Conservation (phyloP, 2,329 filamentous ascomycete species). For the Botrytis squamosa region DNA sequence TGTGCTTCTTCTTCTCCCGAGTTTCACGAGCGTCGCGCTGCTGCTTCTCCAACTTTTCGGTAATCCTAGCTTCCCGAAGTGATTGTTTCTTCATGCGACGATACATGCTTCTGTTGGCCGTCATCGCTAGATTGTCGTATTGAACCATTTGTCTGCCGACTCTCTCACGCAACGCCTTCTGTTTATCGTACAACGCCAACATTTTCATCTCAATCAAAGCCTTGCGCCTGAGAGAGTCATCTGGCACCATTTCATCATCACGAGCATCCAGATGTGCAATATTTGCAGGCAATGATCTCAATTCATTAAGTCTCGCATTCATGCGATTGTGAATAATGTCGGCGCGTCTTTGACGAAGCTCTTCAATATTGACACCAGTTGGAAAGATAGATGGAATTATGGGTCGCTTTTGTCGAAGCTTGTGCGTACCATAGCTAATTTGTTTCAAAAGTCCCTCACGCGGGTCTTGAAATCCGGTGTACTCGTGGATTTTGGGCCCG, state of each 20-base stretch:
- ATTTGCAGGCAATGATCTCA: slow-evolving; percentile 82
- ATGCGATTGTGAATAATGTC: slow-evolving; percentile 88
- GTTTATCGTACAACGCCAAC: slow-evolving; percentile 82
- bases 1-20: slow-evolving; percentile 96
- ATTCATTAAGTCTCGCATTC: slow-evolving; percentile 76
- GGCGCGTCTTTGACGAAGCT: slow-evolving; percentile 82
- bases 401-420: slow-evolving; percentile 69
- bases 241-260: slow-evolving; percentile 66
- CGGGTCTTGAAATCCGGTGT: slow-evolving; percentile 62
- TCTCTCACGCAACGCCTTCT: slow-evolving; percentile 79
- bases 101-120: slow-evolving; percentile 86
- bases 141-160: slow-evolving; percentile 91
- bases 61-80: slow-evolving; percentile 90
- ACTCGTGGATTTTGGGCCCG: slow-evolving; percentile 54
- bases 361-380: slow-evolving; percentile 81
- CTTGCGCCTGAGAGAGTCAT: slow-evolving; percentile 82
- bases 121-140: slow-evolving; percentile 96
- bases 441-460: slow-evolving; percentile 49
- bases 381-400: slow-evolving; percentile 88
- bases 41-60: slow-evolving; percentile 98
- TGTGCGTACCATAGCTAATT: slow-evolving; percentile 80
- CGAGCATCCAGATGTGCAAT: slow-evolving; percentile 81
- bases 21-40: slow-evolving; percentile 94
- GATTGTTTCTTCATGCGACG: slow-evolving; percentile 97
- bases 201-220: slow-evolving; percentile 95